Percentiles rank a stretch among this genome's conserved stretches.
These are phyloP conservation scores for Theileria luwenshuni DNA, from an alignment of 169 alveolate species.

Conservation along the genomic window DNA sequence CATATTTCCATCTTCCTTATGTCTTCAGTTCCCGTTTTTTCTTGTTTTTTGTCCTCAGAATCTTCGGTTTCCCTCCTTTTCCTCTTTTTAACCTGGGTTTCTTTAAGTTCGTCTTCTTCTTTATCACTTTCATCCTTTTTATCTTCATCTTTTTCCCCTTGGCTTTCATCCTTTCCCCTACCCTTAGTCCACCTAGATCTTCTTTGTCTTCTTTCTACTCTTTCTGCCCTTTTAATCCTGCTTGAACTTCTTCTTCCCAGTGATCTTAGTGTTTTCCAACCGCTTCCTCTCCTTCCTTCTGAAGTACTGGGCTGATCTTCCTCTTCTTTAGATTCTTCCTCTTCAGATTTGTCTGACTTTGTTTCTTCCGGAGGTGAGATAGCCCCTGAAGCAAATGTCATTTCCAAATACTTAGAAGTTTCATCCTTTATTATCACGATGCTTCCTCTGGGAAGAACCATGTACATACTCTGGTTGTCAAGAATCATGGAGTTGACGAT, in stretches of 20 bases:
- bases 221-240: not conserved
- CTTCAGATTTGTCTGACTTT: not conserved
- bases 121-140: not conserved
- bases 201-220: not conserved
- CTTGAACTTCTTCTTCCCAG: no score
- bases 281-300: no score
- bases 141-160: not conserved
- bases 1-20: constrained; percentile 28
- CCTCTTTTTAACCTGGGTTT: not conserved
- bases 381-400: constrained; percentile 7
- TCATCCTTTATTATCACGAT: constrained; percentile 13
- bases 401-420: not conserved
- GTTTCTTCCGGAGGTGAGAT: constrained; percentile 11
- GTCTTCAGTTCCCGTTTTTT: not conserved
- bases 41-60: not conserved
- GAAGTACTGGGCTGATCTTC: not conserved
- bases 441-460: constrained; percentile 3
- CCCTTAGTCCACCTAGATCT: not conserved
- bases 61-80: not conserved
- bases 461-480: not conserved
- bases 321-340: no score
- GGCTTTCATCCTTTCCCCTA: not conserved
- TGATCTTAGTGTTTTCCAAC: no score
- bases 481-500: no score
- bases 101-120: not conserved